A percentile compares a stretch with the other conserved stretches of the same genome.
These are phyloP conservation scores for Aspergillus hancockii DNA, from an alignment of 495 filamentous ascomycete species.

Conservation along the genomic window DNA sequence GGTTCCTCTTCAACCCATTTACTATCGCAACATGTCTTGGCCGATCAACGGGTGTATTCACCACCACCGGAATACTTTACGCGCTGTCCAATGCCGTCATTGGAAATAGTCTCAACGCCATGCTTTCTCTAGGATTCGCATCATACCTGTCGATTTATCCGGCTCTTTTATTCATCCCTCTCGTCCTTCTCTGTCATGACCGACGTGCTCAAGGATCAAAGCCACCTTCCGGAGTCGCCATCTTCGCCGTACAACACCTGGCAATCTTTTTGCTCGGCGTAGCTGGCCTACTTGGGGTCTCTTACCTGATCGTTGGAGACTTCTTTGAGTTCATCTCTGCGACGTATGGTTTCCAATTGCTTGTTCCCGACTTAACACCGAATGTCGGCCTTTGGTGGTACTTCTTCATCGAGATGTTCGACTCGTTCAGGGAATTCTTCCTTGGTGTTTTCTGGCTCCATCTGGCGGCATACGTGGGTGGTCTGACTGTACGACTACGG, in stretches of 20 bases:
- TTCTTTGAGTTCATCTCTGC: slow-evolving; percentile 84
- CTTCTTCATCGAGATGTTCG: slow-evolving; percentile 99
- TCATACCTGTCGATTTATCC: slow-evolving; percentile 93
- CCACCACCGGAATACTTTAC: slow-evolving; percentile 82
- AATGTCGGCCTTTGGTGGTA: slow-evolving; percentile 99
- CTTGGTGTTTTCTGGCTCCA: slow-evolving; percentile 98
- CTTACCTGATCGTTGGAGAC: slow-evolving; percentile 70
- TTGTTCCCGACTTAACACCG: slow-evolving; percentile 89
- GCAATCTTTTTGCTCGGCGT: slow-evolving; percentile 47
- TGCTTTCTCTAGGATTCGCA: slow-evolving; percentile 82
- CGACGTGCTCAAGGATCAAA: slow-evolving; percentile 37
- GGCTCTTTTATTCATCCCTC: slow-evolving; percentile 77
- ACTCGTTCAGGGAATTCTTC: slow-evolving; percentile 96
- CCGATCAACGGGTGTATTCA: slow-evolving; percentile 89
- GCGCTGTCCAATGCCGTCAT: slow-evolving; percentile 80
- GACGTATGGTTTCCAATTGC: slow-evolving; percentile 88
- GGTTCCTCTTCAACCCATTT: slow-evolving; percentile 93
- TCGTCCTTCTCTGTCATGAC: slow-evolving; percentile 83
- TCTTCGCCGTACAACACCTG: slow-evolving; percentile 55
- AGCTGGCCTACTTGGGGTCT: slow-evolving; percentile 65
- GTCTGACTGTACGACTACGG: slow-evolving; percentile 75
- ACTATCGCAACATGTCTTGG: slow-evolving; percentile 90
- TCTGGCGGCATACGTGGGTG: slow-evolving; percentile 82
- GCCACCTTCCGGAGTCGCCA: slow-evolving; percentile 21
- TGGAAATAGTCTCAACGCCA: slow-evolving; percentile 72